Base-by-base conservation (phyloP, 345 rosid genomes). In the Turritis glabra region DNA sequence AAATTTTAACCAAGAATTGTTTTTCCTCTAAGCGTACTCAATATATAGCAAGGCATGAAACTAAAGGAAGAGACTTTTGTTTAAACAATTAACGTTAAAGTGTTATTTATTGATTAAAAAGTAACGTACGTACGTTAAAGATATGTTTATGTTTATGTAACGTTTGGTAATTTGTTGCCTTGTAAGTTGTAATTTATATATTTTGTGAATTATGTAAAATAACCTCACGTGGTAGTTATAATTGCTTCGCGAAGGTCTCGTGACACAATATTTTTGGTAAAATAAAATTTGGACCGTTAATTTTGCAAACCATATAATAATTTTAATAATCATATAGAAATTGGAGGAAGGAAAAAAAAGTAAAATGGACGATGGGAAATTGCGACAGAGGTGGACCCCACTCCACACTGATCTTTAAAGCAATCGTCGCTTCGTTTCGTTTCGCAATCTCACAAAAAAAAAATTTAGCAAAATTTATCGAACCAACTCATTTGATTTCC, bases 331-430 rank as follows among this genome's bases (percentile, higher is more conserved):
- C 1, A 10, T 1, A 47, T 7, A 43, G 32, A 0, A 19, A 22
- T 13, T 1, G 15, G 7, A 62, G 3, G 8, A 41, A 64, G 5
- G 14, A 25, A 7, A 8, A 43, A n/a, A 65, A 75, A 75, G 46
- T 37, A 11, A 69, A 69, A 77, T 62, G 67, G 53, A 77, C 80
- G 76, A 77, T 63, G 33, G 80, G 80, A 35, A 76, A 61, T 52
- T 43, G 75, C 17, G 69, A 71, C 44, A 3, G 0, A 6, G 0
- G 60, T 77, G 72, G 76, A 32, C 54, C 80, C 80, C 54, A 71
- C 68, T 6, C n/a, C 21, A 44, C 80, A 54, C 67, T 69, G 60
- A 76, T 69, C 71, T 76, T 54, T 55, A 10, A 76, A 68, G 70
- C 80, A 76, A 69, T 76, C 75, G 55, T 56, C 21, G n/a, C n/a